phyloP scores from a whole-genome alignment of 108 stramenopile species.

The Craspedostauros australis region DNA sequence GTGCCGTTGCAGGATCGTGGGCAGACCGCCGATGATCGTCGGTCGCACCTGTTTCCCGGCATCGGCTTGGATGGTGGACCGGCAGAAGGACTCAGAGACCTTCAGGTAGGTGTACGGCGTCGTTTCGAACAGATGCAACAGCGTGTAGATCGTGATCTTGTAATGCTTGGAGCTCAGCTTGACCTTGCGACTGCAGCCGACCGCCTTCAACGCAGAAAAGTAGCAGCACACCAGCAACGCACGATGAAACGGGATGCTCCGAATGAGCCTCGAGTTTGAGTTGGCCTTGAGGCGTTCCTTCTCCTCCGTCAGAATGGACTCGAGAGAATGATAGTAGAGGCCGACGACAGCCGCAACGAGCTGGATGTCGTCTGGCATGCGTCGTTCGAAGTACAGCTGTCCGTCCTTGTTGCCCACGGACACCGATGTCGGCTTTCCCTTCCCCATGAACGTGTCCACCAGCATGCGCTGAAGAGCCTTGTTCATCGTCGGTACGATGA shows the following conservation, averaged over 20 bases:
- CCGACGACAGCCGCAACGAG: slow-evolving; percentile 22
- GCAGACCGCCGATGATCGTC: slow-evolving; percentile 13
- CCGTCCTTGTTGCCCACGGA: background rate
- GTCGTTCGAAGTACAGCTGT: background rate
- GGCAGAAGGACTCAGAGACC: slow-evolving; percentile 26
- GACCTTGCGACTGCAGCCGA: slow-evolving; percentile 14
- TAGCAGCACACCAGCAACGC: slow-evolving; percentile 28
- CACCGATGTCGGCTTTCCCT: background rate
- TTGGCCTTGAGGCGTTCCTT: slow-evolving; percentile 11
- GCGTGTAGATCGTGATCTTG: background rate
- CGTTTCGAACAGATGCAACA: slow-evolving; percentile 12
- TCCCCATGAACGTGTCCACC: slow-evolving; percentile 4
- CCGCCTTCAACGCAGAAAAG: slow-evolving; percentile 19
- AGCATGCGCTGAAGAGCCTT: background rate
- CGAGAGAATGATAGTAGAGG: slow-evolving; percentile 32
- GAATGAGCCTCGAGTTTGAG: slow-evolving; percentile 10
- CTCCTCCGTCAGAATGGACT: slow-evolving; percentile 21
- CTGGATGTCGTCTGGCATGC: background rate
- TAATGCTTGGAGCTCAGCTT: background rate
- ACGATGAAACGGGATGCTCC: slow-evolving; percentile 20
- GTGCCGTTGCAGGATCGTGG: slow-evolving; percentile 14
- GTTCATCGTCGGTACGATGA: slow-evolving; percentile 3
- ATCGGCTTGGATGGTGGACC: slow-evolving; percentile 1
- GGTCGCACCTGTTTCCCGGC: background rate
- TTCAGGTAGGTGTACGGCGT: slow-evolving; percentile 30